Percentiles rank a stretch among this genome's conserved stretches.
phyloP scores from a whole-genome alignment of 2,329 filamentous ascomycete genomes.

The Talaromyces piceae region DNA sequence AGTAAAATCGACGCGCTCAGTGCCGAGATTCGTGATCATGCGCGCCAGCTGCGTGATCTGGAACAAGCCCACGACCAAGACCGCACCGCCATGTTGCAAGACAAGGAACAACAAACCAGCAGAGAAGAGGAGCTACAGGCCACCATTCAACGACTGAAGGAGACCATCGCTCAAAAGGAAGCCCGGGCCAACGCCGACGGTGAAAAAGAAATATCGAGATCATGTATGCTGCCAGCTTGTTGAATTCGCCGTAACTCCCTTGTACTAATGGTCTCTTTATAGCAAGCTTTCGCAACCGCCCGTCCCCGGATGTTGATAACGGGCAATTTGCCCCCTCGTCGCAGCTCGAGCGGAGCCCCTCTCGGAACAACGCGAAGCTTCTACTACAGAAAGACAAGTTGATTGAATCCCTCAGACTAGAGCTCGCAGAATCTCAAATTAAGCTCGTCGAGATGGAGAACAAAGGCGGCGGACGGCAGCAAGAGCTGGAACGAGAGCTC shows the following conservation, averaged over 20 bases:
- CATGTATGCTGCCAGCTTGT: conserved; percentile 35
- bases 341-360: conserved; percentile 78
- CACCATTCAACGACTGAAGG: conserved; percentile 86
- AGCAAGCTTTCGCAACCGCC: conserved; percentile 46
- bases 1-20: conserved; percentile 72
- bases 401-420: conserved; percentile 84
- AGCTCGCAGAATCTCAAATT: conserved; percentile 90
- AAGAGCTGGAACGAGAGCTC: conserved; percentile 82
- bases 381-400: conserved; percentile 93
- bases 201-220: conserved; percentile 45
- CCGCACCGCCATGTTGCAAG: conserved; percentile 75
- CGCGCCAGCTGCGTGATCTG: conserved; percentile 79
- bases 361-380: conserved; percentile 79
- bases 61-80: conserved; percentile 90
- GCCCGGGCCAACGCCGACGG: conserved; percentile 44
- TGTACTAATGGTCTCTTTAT: conserved; percentile 6
- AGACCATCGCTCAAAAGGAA: conserved; percentile 72
- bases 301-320: conserved; percentile 57
- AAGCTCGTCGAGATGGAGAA: conserved; percentile 94
- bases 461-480: conserved; percentile 75
- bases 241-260: background rate
- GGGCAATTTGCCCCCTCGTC: conserved; percentile 81
- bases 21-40: conserved; percentile 77
- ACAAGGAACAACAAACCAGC: conserved; percentile 80
- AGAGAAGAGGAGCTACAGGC: conserved; percentile 85